phyloP scores from a whole-genome alignment of 2,329 filamentous ascomycete genomes.

The Cytospora mali region DNA sequence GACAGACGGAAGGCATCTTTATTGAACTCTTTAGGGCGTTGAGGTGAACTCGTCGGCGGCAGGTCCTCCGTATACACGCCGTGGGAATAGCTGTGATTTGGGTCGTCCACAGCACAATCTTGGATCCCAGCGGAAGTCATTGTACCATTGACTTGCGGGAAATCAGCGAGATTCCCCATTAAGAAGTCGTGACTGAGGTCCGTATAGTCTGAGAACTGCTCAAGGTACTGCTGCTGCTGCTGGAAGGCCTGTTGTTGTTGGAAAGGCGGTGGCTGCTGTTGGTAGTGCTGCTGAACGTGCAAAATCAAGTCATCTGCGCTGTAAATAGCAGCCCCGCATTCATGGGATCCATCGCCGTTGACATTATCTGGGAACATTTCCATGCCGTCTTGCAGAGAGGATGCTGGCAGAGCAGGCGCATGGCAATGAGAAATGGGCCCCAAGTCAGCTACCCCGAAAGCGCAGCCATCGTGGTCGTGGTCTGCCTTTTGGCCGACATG shows the following conservation, averaged over 20 bases:
- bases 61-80: background rate
- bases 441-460: conserved; percentile 3
- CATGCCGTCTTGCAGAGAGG: conserved; percentile 9
- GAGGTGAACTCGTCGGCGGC: background rate
- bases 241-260: background rate
- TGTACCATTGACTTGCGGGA: background rate
- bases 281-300: conserved; percentile 14
- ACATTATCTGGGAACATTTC: conserved; percentile 3
- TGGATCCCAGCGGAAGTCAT: background rate
- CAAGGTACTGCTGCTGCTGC: background rate
- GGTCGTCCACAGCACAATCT: background rate
- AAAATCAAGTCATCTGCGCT: background rate
- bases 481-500: conserved; percentile 1
- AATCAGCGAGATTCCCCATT: background rate
- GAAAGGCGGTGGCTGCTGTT: background rate
- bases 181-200: background rate
- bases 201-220: background rate
- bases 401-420: conserved; percentile 13
- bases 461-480: background rate
- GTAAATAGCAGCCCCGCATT: conserved; percentile 15
- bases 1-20: background rate
- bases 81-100: background rate
- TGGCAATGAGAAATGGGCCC: conserved; percentile 15
- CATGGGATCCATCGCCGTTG: background rate
- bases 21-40: background rate